Evolutionary conservation across 2,329 filamentous ascomycete genomes (phyloP).

Genomic region (Sclerotiophoma versabilis): DNA sequence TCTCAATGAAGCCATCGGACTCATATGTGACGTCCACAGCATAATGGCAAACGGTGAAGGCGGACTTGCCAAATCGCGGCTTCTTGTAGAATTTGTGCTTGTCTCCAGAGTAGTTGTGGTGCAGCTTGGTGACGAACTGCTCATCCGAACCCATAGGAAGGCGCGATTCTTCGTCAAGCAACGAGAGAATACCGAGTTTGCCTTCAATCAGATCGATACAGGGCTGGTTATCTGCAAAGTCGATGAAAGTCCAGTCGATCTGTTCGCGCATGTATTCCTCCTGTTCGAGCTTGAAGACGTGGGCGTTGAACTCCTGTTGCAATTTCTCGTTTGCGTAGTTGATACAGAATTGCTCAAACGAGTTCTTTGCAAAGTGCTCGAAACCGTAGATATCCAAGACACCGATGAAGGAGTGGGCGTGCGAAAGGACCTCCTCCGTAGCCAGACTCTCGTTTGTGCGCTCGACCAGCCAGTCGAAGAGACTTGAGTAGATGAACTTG

Average conservation of each 20-base stretch:
- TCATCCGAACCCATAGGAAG: constrained; percentile 97
- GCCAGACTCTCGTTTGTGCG: constrained; percentile 92
- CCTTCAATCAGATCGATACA: constrained; percentile 99
- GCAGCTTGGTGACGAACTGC: constrained; percentile 93
- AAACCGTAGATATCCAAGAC: constrained; percentile 99
- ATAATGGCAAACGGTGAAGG: constrained; percentile 98
- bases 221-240: constrained; percentile 98
- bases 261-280: constrained; percentile 96
- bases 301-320: constrained; percentile 98
- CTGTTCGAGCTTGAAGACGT: constrained; percentile 98
- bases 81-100: constrained; percentile 99
- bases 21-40: constrained; percentile 98
- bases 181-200: constrained; percentile 88
- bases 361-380: constrained; percentile 99
- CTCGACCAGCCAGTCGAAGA: constrained; percentile 99
- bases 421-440: constrained; percentile 81
- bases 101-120: constrained; percentile 87
- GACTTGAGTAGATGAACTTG: constrained; percentile 97
- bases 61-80: constrained; percentile 93
- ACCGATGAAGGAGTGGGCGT: constrained; percentile 91
- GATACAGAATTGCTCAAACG: constrained; percentile 99
- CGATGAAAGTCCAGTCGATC: constrained; percentile 99
- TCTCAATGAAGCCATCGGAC: constrained; percentile 98
- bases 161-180: constrained; percentile 95
- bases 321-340: constrained; percentile 99